Base-by-base conservation (phyloP, 176 grass and related monocot genomes). In the Otatea glauca region DNA sequence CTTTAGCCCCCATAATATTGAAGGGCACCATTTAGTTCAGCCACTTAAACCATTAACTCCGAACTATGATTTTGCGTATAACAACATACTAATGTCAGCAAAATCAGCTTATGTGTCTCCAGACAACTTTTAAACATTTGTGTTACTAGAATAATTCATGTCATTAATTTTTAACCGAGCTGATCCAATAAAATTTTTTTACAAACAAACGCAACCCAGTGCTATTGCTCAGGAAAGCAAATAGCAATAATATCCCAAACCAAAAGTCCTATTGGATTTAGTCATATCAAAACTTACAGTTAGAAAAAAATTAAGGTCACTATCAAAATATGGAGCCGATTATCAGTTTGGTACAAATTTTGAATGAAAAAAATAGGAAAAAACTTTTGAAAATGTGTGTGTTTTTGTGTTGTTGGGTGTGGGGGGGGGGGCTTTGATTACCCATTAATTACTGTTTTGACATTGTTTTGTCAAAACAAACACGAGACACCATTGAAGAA, bases 1-100 rank as follows among this genome's bases (percentile, higher is more conserved):
- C 17, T 47, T 69, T 34, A 82, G 21, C 39, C 27, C 42, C 24
- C 63, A 47, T 74, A 51, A 81, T 23, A 48, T 51, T 21, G 2
- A 69, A 82, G 27, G 54, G 9, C 49, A 27, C 3, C 39, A 74
- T 29, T 47, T 37, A 81, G 71, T 66, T 65, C 48, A 58, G 43
- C 51, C 29, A 81, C 48, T 44, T 81, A 9, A 38, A 81, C 39
- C 39, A 59, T 20, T 55, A 76, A 35, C 9, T 76, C 68, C 27
- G 1, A 59, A 41, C 29, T 61, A 61, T 41, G 34, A 69, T 75
- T 58, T 87, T 38, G 20, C 50, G 59, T 68, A 70, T 21, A 49
- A n/a, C 54, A 27, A 49, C 21, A 23, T 16, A 69, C 47, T 69
- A 74, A 23, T 51, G 37, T 13, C 67, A 79, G 9, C 17, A 35